Evolutionary conservation across 2,329 filamentous ascomycete genomes (phyloP), one percentile per base, ranked within the genome.

Genomic region (Pyrenochaeta sp.): DNA sequence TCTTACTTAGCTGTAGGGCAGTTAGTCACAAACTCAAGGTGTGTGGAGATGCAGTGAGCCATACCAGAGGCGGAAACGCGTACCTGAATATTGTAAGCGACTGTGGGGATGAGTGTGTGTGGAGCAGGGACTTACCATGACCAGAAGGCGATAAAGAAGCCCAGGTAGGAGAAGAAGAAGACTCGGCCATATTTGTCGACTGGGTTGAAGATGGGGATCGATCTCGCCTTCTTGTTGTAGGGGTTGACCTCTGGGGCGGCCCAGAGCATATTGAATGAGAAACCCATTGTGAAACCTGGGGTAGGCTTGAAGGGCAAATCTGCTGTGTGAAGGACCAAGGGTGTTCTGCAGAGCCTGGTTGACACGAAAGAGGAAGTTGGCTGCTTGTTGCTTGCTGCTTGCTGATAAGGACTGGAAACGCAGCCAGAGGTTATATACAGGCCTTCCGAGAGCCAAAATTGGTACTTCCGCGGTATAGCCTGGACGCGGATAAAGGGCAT

Each of bases 161-260:
- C 90, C 42, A 92, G 83, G 87, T 90, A 95, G 1, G 90, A 90
- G 78, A 96, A 96, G 81, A 93, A 92, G 77, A 96, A 96, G 0
- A 95, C 92, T 6, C 92, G 85, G 32, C 92, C 92, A 79, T 97
- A 92, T 64, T 87, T 79, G 73, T 96, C 84, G 66, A 93, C 71
- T 0, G 89, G 85, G 73, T 96, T 96, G 57, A 97, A 79, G 18
- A 91, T 74, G 0, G 92, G 92, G 41, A 97, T 85, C 0, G 90
- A 90, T 55, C 84, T 86, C 48, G 92, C 92, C 75, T 97, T 97
- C 53, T 84, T 83, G 79, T 89, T 97, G 78, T 92, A 84, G 9
- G 92, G 91, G 74, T 96, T 96, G 78, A 96, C 78, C 72, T 90
- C 85, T 35, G 92, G 91, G 29, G 85, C 82, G 1, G 58, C 66